Evolutionary conservation across 331 rosid genomes (phyloP).

Genomic region (Quercus lobata): DNA sequence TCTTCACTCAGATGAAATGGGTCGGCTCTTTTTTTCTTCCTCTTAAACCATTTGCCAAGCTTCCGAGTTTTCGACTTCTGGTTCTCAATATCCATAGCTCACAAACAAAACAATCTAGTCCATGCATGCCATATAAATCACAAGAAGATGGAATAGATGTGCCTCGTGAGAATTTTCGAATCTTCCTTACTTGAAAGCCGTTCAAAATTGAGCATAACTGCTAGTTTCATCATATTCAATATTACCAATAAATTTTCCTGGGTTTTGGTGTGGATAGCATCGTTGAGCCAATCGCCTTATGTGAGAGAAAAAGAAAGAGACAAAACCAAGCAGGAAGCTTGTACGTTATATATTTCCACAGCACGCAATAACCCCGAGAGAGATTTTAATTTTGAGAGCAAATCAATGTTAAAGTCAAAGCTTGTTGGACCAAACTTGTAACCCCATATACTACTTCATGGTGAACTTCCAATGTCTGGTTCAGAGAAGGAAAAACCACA

Average conservation of each 20-base stretch:
- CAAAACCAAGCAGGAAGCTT: conserved; percentile 7
- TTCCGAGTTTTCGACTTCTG: conserved; percentile 35
- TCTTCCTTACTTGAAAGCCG: conserved; percentile 1
- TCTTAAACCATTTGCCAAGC: conserved; percentile 45
- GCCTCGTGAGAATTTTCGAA: neutral
- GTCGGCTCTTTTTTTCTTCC: conserved; percentile 44
- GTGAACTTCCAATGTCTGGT: conserved; percentile 38
- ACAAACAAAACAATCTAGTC: conserved; percentile 7
- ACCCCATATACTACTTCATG: conserved; percentile 2
- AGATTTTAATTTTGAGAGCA: conserved; percentile 1
- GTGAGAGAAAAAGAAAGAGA: conserved; percentile 20
- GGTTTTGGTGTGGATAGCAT: conserved; percentile 7
- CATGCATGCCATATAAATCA: conserved; percentile 7
- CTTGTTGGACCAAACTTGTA: conserved; percentile 30
- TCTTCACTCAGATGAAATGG: conserved; percentile 36
- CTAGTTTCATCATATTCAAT: neutral
- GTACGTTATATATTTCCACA: neutral
- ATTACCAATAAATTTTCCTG: neutral
- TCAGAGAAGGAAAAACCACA: conserved; percentile 12
- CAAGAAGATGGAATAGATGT: neutral
- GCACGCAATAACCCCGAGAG: conserved; percentile 44
- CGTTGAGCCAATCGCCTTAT: conserved; percentile 45
- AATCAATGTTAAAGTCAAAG: conserved; percentile 25
- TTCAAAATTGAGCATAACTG: neutral
- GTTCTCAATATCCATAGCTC: conserved; percentile 45